Evolutionary conservation across 163 green algal species (phyloP).

Genomic region (Scenedesmus sp.): DNA sequence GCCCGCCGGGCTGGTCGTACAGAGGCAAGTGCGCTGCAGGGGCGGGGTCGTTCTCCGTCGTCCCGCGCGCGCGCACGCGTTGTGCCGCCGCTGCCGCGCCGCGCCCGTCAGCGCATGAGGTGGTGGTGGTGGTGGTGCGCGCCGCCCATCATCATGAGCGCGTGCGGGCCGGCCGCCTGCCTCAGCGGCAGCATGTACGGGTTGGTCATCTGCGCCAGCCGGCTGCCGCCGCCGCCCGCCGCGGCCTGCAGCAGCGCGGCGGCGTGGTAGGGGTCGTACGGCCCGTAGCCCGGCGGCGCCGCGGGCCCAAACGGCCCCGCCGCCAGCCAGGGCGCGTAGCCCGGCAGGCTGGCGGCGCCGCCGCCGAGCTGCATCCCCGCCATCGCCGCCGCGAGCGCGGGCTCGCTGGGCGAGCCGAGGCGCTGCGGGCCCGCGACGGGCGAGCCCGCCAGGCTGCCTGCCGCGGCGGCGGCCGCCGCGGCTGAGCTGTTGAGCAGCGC

Average conservation of each 20-base stretch:
- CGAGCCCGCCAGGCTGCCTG: slow-evolving; percentile 20
- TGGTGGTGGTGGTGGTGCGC: no score
- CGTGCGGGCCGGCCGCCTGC: no score
- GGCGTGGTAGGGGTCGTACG: slow-evolving; percentile 9
- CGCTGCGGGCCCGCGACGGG: not conserved
- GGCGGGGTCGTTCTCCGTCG: no score
- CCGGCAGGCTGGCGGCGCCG: not conserved
- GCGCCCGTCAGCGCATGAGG: slow-evolving; percentile 1
- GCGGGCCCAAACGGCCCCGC: not conserved
- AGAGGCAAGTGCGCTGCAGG: no score
- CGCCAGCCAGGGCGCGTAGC: slow-evolving; percentile 3
- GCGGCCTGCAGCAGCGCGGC: not conserved
- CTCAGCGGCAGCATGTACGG: slow-evolving; percentile 19
- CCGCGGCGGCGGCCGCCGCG: slow-evolving; percentile 14
- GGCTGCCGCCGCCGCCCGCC: not conserved
- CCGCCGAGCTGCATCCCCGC: slow-evolving; percentile 32
- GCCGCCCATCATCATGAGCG: slow-evolving; percentile 23
- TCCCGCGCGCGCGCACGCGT: no score
- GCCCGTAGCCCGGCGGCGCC: no score
- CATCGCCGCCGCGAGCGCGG: slow-evolving; percentile 28
- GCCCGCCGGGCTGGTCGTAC: no score
- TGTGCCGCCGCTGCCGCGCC: no score
- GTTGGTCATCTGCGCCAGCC: slow-evolving; percentile 19
- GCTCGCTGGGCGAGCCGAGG: slow-evolving; percentile 2
- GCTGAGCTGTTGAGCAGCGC: slow-evolving; percentile 19